Evolutionary conservation across 1,139 yeast species (phyloP).

Genomic region (Magnusiomyces suaveolens): DNA sequence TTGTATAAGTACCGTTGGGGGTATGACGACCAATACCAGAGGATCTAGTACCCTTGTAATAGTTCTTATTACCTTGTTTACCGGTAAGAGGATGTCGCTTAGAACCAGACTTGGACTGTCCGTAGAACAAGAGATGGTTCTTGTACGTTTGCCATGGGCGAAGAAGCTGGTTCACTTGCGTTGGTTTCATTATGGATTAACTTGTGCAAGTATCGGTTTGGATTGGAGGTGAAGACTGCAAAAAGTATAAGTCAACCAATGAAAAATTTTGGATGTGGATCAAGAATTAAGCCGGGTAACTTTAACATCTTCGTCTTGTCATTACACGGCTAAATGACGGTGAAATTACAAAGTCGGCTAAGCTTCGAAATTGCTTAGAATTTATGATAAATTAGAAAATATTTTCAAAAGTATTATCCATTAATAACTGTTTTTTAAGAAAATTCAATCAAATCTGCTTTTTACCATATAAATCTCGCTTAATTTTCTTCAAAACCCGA

Average conservation of each 20-base stretch:
- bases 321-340: too few relatives aligned
- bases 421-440: too few relatives aligned
- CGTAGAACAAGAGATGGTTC: slow-evolving; percentile 81
- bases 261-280: slow-evolving; percentile 4
- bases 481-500: background rate
- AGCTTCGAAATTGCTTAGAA: background rate
- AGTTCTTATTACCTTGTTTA: slow-evolving; percentile 88
- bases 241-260: background rate
- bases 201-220: background rate
- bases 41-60: slow-evolving; percentile 92
- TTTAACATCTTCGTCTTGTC: too few relatives aligned
- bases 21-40: slow-evolving; percentile 84
- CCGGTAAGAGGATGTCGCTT: slow-evolving; percentile 81
- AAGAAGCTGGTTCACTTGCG: slow-evolving; percentile 38
- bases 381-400: too few relatives aligned
- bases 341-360: too few relatives aligned
- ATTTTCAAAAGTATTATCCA: too few relatives aligned
- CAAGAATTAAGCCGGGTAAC: background rate
- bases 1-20: slow-evolving; percentile 58
- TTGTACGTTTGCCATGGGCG: slow-evolving; percentile 79
- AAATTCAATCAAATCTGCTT: background rate
- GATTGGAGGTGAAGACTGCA: background rate
- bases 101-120: slow-evolving; percentile 64
- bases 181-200: slow-evolving; percentile 29
- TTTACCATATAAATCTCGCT: background rate